These are phyloP conservation scores for Dioszegia crocea DNA, from an alignment of 768 basidiomycete species.

Conservation along the genomic window DNA sequence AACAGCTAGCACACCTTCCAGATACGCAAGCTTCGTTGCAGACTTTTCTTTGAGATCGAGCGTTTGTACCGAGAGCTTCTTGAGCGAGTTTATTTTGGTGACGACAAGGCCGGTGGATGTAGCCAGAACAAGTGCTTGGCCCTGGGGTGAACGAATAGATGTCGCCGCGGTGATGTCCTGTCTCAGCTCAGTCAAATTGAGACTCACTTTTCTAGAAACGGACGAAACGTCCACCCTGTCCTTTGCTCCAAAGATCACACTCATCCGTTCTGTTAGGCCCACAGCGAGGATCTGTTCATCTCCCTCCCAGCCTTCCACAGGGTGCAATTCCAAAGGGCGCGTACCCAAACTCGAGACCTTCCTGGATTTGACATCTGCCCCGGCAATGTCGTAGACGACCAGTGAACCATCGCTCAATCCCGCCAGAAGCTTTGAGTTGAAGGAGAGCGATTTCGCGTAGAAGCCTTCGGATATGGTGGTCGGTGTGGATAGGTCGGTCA, in stretches of 20 bases:
- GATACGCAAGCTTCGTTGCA: constrained; percentile 15
- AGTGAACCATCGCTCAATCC: constrained; percentile 43
- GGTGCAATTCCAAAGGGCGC: constrained; percentile 27
- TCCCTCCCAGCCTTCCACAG: constrained; percentile 2
- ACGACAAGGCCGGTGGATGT: constrained; percentile 23
- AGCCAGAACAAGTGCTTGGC: constrained; percentile 32
- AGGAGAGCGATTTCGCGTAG: constrained; percentile 21
- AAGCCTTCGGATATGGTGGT: constrained; percentile 13
- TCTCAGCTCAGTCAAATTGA: not conserved
- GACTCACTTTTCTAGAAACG: constrained; percentile 36
- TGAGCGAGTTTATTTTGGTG: constrained; percentile 34
- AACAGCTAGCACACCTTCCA: constrained; percentile 17
- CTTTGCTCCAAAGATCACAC: constrained; percentile 37
- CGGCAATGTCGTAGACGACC: constrained; percentile 29
- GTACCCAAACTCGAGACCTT: constrained; percentile 37
- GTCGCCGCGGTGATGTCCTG: constrained; percentile 35
- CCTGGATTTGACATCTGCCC: constrained; percentile 16
- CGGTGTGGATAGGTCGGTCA: constrained; percentile 10
- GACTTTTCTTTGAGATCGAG: constrained; percentile 38
- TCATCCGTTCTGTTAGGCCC: constrained; percentile 40
- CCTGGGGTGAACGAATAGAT: constrained; percentile 18
- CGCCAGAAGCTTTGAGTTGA: constrained; percentile 31
- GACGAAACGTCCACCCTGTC: constrained; percentile 41
- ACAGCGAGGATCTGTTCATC: constrained; percentile 32
- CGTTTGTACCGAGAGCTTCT: constrained; percentile 45